Base-by-base conservation (phyloP, 2,329 filamentous ascomycete genomes). In the Botryotinia calthae region DNA sequence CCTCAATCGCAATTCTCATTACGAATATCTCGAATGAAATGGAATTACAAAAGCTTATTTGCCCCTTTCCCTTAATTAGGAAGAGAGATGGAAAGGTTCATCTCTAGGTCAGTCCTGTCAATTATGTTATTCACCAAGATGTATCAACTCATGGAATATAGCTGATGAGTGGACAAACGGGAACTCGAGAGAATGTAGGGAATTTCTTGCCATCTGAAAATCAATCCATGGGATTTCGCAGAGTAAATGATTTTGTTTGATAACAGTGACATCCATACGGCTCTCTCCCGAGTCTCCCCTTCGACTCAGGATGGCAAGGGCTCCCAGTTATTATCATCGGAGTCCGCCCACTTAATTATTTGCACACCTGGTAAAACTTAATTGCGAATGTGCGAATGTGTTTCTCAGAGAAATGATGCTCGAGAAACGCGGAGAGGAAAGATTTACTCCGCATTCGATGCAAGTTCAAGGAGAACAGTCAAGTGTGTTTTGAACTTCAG, bases 131-230 rank as follows among this genome's bases (percentile, higher is more conserved):
- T 3, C 12, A 28, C 51, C 2, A 8, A 18, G n/a, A 1, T 28
- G 7, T 8, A 28, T 54, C 14, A 28, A 0, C 6, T 28, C 2
- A 8, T n/a, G 12, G n/a, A 54, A 54, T 54, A 54, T n/a, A 28
- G 51, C 51, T 54, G n/a, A 16, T 18, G 12, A 3, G 28, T 28
- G n/a, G 51, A 28, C 25, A 28, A 28, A 18, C 28, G 18, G 2
- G n/a, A 28, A 18, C 2, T 28, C 0, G 7, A 0, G 28, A 7
- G 3, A 8, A 28, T 16, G 6, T 8, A 28, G 51, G n/a, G 51
- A 28, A 28, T 8, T 54, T 12, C 16, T 28, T 18, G n/a, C n/a
- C 14, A 54, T 54, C 14, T 54, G 4, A 18, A 8, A 54, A 18
- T 25, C 22, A 48, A 25, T 25, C 8, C 8, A 48, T 48, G 46